These are phyloP conservation scores for Rhodocollybia butyracea DNA, from an alignment of 768 basidiomycete genomes.

Conservation along the genomic window DNA sequence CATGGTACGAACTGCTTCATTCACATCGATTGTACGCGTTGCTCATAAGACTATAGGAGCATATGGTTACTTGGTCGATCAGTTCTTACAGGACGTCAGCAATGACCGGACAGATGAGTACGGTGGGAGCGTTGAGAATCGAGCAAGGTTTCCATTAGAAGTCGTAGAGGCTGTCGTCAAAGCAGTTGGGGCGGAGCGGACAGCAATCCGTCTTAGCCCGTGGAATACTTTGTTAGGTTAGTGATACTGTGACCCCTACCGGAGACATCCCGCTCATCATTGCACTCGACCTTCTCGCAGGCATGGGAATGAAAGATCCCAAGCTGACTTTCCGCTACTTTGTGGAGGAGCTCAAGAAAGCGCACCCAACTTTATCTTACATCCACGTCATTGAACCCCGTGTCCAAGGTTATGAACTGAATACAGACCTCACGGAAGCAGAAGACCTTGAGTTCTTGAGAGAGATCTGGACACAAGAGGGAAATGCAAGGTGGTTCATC, in stretches of 20 bases:
- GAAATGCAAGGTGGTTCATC: not conserved
- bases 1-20: too few species aligned
- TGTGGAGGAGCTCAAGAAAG: slow-evolving; percentile 20
- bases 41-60: too few species aligned
- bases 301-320: slow-evolving; percentile 54
- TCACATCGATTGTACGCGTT: too few species aligned
- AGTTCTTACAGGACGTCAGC: slow-evolving; percentile 56
- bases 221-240: slow-evolving; percentile 43
- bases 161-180: slow-evolving; percentile 47
- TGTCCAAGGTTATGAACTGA: too few species aligned
- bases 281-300: slow-evolving; percentile 12
- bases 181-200: slow-evolving; percentile 51
- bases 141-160: slow-evolving; percentile 55
- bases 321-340: slow-evolving; percentile 32
- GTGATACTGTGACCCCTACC: slow-evolving; percentile 1
- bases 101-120: slow-evolving; percentile 64
- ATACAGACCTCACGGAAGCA: too few species aligned
- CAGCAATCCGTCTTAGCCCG: slow-evolving; percentile 56
- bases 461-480: too few species aligned
- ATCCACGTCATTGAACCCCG: slow-evolving; percentile 37
- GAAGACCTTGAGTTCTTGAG: too few species aligned
- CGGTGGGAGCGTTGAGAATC: slow-evolving; percentile 62
- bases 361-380: slow-evolving; percentile 37
- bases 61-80: slow-evolving; percentile 51
- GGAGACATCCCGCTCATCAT: slow-evolving; percentile 16